phyloP scores from a whole-genome alignment of 164 flowering plant genomes.

The Stephania cephalantha region DNA sequence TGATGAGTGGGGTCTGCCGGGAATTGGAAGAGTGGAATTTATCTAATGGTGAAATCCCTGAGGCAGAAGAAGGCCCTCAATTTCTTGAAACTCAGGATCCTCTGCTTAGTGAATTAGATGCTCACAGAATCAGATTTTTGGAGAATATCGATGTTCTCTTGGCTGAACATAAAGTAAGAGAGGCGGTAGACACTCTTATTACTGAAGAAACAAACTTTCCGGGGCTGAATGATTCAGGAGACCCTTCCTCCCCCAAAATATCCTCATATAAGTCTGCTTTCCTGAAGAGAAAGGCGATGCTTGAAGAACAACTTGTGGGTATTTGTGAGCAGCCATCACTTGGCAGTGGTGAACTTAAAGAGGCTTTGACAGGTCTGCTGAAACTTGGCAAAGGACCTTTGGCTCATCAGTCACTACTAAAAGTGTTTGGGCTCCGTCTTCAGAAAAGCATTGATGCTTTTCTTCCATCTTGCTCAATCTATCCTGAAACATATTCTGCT shows the following conservation, averaged over 20 bases:
- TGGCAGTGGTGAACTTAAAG: conserved; percentile 47
- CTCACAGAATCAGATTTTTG: conserved; percentile 36
- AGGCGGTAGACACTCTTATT: conserved; percentile 65
- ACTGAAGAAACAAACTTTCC: conserved; percentile 54
- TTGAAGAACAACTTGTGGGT: conserved; percentile 67
- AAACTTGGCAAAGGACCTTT: conserved; percentile 78
- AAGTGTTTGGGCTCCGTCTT: conserved; percentile 63
- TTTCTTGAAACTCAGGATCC: conserved; percentile 26
- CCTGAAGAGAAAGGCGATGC: conserved; percentile 56
- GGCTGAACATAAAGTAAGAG: conserved; percentile 82
- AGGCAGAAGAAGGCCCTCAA: conserved; percentile 29
- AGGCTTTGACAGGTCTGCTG: conserved; percentile 50
- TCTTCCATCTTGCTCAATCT: conserved; percentile 66
- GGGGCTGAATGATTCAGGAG: conserved; percentile 49
- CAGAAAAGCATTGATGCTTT: conserved; percentile 59
- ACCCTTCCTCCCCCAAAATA: conserved; percentile 37
- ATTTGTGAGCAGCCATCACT: conserved; percentile 63
- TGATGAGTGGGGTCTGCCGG: conserved; percentile 74
- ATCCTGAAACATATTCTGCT: conserved; percentile 71
- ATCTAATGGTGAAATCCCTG: conserved; percentile 24
- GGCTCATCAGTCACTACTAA: conserved; percentile 74
- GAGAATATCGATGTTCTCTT: conserved; percentile 81
- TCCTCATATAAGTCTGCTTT: conserved; percentile 57
- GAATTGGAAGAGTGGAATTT: conserved; percentile 65
- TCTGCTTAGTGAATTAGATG: conserved; percentile 33